Percentiles rank a stretch among this genome's conserved stretches.
Evolutionary conservation across 2,329 filamentous ascomycete genomes (phyloP).

Genomic region (Knufia petricola): DNA sequence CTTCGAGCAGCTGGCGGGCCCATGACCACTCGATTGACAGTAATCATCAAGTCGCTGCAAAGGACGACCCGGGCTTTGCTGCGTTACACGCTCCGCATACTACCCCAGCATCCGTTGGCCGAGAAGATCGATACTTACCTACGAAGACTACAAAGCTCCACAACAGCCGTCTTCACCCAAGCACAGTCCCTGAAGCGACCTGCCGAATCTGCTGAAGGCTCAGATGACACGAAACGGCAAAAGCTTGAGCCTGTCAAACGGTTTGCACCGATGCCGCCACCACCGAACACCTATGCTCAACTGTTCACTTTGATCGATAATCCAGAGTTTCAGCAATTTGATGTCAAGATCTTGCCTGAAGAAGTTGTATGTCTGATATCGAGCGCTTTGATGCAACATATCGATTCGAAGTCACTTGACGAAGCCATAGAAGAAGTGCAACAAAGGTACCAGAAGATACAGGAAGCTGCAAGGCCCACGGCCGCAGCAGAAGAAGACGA

Average conservation of each 20-base stretch:
- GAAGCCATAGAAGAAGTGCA: conserved; percentile 57
- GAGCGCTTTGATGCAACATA: conserved; percentile 63
- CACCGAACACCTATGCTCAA: conserved; percentile 68
- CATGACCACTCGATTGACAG: conserved; percentile 67
- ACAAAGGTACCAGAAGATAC: conserved; percentile 24
- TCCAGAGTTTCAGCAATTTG: conserved; percentile 63
- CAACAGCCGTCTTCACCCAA: conserved; percentile 72
- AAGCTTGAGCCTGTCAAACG: conserved; percentile 46
- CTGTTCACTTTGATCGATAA: conserved; percentile 79
- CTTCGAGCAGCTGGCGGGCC: conserved; percentile 67
- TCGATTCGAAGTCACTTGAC: conserved; percentile 59
- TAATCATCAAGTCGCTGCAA: conserved; percentile 87
- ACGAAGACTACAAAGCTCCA: conserved; percentile 68
- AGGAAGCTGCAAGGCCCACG: conserved; percentile 30
- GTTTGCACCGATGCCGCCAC: conserved; percentile 62
- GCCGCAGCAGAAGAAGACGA: conserved; percentile 73
- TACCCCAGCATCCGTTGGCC: conserved; percentile 66
- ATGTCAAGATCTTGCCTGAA: conserved; percentile 68
- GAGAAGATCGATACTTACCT: conserved; percentile 78
- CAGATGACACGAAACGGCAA: conserved; percentile 73
- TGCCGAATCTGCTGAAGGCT: conserved; percentile 60
- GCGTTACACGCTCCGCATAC: conserved; percentile 75
- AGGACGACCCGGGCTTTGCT: conserved; percentile 80
- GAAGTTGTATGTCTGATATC: conserved; percentile 71
- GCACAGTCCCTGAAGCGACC: conserved; percentile 60